These are phyloP conservation scores for Senna siamea DNA, from an alignment of 306 rosid species.

Conservation along the genomic window DNA sequence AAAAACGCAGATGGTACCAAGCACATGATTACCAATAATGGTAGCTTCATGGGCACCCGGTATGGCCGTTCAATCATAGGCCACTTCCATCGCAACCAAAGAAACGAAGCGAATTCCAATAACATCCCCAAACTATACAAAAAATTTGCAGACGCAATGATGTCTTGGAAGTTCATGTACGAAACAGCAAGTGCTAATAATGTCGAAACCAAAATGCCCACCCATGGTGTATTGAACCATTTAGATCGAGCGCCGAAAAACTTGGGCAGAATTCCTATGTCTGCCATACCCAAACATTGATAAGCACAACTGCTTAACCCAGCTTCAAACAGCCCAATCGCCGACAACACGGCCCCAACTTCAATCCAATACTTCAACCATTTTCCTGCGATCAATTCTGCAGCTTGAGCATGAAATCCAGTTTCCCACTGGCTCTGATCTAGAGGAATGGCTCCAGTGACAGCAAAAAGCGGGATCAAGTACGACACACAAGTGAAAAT, in stretches of 20 bases:
- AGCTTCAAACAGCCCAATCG: slow-evolving; percentile 67
- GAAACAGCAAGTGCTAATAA: slow-evolving; percentile 49
- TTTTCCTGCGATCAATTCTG: slow-evolving; percentile 61
- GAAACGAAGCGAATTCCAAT: slow-evolving; percentile 60
- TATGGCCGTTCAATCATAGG: slow-evolving; percentile 52
- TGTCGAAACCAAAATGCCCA: slow-evolving; percentile 58
- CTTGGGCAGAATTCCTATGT: slow-evolving; percentile 56
- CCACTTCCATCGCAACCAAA: slow-evolving; percentile 59
- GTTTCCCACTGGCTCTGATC: slow-evolving; percentile 45
- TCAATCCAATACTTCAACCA: slow-evolving; percentile 57
- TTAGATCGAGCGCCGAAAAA: slow-evolving; percentile 44
- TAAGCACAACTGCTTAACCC: slow-evolving; percentile 67
- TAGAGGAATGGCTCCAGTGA: slow-evolving; percentile 38
- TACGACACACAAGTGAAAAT: slow-evolving; percentile 50
- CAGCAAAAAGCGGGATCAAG: slow-evolving; percentile 45
- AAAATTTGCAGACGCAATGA: slow-evolving; percentile 50
- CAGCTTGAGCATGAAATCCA: slow-evolving; percentile 58
- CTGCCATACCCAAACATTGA: slow-evolving; percentile 73
- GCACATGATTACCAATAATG: slow-evolving; percentile 48
- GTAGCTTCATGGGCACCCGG: slow-evolving; percentile 51
- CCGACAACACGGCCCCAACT: slow-evolving; percentile 61
- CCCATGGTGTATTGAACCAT: slow-evolving; percentile 68
- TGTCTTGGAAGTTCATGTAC: slow-evolving; percentile 43
- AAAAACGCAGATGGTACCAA: slow-evolving; percentile 56
- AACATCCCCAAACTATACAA: slow-evolving; percentile 66